Evolutionary conservation across 2,329 filamentous ascomycete genomes (phyloP), one percentile per base, ranked within the genome.

Genomic region (Paradendryphiella salina): DNA sequence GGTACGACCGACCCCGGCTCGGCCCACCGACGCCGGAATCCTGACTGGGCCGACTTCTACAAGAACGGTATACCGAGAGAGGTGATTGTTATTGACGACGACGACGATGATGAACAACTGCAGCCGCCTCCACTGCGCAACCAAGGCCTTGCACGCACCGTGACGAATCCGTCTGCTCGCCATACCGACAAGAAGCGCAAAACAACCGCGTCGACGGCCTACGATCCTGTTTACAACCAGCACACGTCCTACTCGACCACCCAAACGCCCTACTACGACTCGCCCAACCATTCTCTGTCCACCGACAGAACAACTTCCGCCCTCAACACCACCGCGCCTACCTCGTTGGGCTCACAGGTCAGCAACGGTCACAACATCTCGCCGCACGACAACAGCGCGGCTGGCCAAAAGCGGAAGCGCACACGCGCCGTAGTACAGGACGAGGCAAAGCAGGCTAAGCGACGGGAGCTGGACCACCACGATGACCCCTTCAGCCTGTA

Each of bases 391-490:
- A 82, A 86, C 42, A 78, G 78, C 26, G 79, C 82, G 44, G 79
- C 84, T n/a, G 90, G 91, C 28, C 88, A 94, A 73, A 97, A 97
- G 78, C 84, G 92, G 66, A 96, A 96, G 76, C 84, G 94, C 54
- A 90, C 89, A 36, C 84, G 90, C 54, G 88, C 92, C 61, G 88
- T 92, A 59, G 81, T 86, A 48, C 88, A 89, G 65, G 89, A 91
- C 69, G 89, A 95, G 71, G 86, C 89, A 46, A 93, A 90, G 71
- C 66, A 73, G 51, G 71, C 72, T 21, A 75, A 75, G 63, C 81
- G 87, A 60, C 83, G 87, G 64, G 89, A 94, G 65, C 77, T 88
- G 36, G 88, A 91, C 64, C 59, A 64, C 39, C 80, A 85, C 32
- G 83, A 84, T 18, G 87, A 92, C 70, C 84, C 87, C 15, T 89